These are phyloP conservation scores for Naganishia onofrii DNA, from an alignment of 768 basidiomycete genomes.

Conservation along the genomic window DNA sequence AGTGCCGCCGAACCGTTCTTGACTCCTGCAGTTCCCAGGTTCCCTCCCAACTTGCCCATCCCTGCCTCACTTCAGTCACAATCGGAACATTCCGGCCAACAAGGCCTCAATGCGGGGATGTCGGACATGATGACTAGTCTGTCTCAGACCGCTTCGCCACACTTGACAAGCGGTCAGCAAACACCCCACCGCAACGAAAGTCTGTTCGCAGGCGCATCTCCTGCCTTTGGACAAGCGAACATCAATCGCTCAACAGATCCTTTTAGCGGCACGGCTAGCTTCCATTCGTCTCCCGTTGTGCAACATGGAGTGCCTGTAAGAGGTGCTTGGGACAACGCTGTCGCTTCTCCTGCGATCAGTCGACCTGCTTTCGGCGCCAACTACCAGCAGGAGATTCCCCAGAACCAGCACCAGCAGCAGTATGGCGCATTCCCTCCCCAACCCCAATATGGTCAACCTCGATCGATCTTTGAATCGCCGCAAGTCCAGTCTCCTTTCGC, in stretches of 20 bases:
- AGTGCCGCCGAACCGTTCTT: slow-evolving; percentile 53
- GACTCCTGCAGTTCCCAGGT: slow-evolving; percentile 32
- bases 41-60: slow-evolving; percentile 54
- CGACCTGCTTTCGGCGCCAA: slow-evolving; percentile 17
- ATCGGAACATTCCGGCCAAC: slow-evolving; percentile 27
- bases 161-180: slow-evolving; percentile 5
- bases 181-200: slow-evolving; percentile 22
- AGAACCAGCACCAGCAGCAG: slow-evolving; percentile 23
- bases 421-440: slow-evolving; percentile 29
- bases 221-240: slow-evolving; percentile 10
- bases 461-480: slow-evolving; percentile 25
- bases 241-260: slow-evolving; percentile 25
- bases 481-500: slow-evolving; percentile 17
- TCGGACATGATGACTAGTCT: slow-evolving; percentile 1
- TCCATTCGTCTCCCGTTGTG: slow-evolving; percentile 25
- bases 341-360: slow-evolving; percentile 25
- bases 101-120: not conserved
- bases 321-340: slow-evolving; percentile 29
- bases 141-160: slow-evolving; percentile 16
- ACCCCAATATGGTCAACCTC: slow-evolving; percentile 29
- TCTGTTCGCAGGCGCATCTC: slow-evolving; percentile 19
- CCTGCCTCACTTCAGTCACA: slow-evolving; percentile 29
- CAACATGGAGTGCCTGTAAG: slow-evolving; percentile 25
- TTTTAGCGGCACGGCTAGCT: slow-evolving; percentile 21
- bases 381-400: slow-evolving; percentile 14